Percentiles rank a stretch among this genome's conserved stretches.
These are phyloP conservation scores for Apophysomyces elegans DNA, from an alignment of 371 early-diverging fungal species.

Conservation along the genomic window DNA sequence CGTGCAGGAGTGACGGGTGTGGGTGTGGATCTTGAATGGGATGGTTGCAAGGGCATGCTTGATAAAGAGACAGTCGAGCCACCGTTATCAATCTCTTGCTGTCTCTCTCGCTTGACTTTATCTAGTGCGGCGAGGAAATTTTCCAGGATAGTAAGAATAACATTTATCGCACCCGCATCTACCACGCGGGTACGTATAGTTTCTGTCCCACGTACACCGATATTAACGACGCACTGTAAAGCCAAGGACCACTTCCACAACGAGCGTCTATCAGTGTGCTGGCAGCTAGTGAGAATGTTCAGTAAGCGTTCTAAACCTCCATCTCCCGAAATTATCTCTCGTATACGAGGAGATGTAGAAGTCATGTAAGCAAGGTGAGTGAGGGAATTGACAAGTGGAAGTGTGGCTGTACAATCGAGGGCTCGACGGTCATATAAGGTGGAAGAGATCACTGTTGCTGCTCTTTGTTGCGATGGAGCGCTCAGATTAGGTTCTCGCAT, in stretches of 20 bases:
- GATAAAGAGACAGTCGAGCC: slow-evolving; percentile 21
- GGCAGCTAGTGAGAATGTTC: slow-evolving; percentile 73
- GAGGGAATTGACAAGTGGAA: slow-evolving; percentile 84
- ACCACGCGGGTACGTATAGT: slow-evolving; percentile 80
- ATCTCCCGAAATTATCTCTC: slow-evolving; percentile 81
- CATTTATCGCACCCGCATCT: slow-evolving; percentile 78
- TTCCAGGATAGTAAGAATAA: slow-evolving; percentile 78
- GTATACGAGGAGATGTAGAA: slow-evolving; percentile 76
- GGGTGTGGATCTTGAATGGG: slow-evolving; percentile 32
- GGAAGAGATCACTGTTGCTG: slow-evolving; percentile 77
- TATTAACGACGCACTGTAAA: slow-evolving; percentile 83
- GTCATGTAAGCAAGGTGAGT: slow-evolving; percentile 85
- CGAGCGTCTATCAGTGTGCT: slow-evolving; percentile 67
- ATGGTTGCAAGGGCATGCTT: slow-evolving; percentile 27
- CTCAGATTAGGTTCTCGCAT: slow-evolving; percentile 86
- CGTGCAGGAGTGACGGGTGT: slow-evolving; percentile 33
- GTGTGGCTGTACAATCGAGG: slow-evolving; percentile 82
- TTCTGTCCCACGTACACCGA: slow-evolving; percentile 83
- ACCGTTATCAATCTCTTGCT: slow-evolving; percentile 48
- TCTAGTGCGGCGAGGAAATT: slow-evolving; percentile 66
- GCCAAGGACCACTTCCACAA: slow-evolving; percentile 83
- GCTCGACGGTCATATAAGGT: slow-evolving; percentile 87
- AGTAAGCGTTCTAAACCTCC: slow-evolving; percentile 88
- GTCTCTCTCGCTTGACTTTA: slow-evolving; percentile 64
- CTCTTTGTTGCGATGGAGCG: slow-evolving; percentile 73